Evolutionary conservation across 2,329 filamentous ascomycete genomes (phyloP).

Genomic region (Teratosphaeria epicoccoides): DNA sequence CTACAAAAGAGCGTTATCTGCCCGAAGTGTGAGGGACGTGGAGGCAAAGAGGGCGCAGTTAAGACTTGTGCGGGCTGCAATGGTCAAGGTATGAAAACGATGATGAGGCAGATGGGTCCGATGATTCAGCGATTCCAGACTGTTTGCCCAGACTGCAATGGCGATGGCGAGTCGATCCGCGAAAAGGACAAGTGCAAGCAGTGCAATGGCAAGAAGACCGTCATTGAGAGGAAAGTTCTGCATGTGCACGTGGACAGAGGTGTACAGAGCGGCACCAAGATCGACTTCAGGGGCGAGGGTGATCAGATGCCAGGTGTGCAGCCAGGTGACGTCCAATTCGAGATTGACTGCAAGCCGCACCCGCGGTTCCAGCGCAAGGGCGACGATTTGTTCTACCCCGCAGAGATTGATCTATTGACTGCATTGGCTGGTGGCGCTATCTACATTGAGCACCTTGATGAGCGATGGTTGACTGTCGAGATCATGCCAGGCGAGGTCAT

Average conservation of each 20-base stretch:
- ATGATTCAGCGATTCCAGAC: slow-evolving; percentile 99
- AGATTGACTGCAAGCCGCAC: slow-evolving; percentile 99
- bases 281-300: slow-evolving; percentile 93
- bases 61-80: slow-evolving; percentile 86
- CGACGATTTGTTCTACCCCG: slow-evolving; percentile 90
- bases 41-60: slow-evolving; percentile 96
- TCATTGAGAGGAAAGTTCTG: slow-evolving; percentile 93
- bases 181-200: slow-evolving; percentile 97
- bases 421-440: slow-evolving; percentile 85
- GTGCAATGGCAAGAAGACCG: slow-evolving; percentile 94
- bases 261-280: slow-evolving; percentile 86
- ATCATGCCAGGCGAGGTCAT: slow-evolving; percentile 93
- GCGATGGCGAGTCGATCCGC: slow-evolving; percentile 91
- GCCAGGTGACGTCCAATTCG: slow-evolving; percentile 92
- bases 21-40: slow-evolving; percentile 82
- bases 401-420: slow-evolving; percentile 90
- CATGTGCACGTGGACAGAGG: slow-evolving; percentile 96
- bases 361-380: slow-evolving; percentile 88
- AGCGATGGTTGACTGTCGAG: slow-evolving; percentile 88
- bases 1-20: slow-evolving; percentile 97
- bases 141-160: slow-evolving; percentile 94
- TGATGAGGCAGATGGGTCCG: slow-evolving; percentile 99
- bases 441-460: slow-evolving; percentile 91
- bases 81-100: slow-evolving; percentile 95
- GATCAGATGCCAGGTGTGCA: slow-evolving; percentile 90